phyloP scores from a whole-genome alignment of 2,329 filamentous ascomycete species.

The Cyphellophora attinorum region DNA sequence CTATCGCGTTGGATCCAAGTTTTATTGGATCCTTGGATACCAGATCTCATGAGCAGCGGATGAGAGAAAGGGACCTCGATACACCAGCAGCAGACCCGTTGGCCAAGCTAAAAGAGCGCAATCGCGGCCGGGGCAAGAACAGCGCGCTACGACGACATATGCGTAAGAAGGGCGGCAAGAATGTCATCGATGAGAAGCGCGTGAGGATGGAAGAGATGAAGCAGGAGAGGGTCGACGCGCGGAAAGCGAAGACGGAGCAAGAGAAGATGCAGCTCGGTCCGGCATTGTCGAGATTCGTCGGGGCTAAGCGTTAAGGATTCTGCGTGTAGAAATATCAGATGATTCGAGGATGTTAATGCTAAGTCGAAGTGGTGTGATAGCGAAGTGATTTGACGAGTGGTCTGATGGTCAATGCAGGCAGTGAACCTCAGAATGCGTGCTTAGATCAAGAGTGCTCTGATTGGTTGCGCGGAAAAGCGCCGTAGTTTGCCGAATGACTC shows the following conservation, averaged over 20 bases:
- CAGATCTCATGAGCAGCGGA: slow-evolving; percentile 65
- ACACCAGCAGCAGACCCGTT: slow-evolving; percentile 52
- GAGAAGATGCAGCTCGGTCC: slow-evolving; percentile 72
- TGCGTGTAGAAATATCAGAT: too few species aligned
- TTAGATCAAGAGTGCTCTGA: too few species aligned
- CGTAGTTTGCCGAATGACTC: too few species aligned
- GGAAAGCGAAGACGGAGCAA: slow-evolving; percentile 53
- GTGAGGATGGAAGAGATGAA: slow-evolving; percentile 76
- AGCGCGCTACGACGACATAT: slow-evolving; percentile 79
- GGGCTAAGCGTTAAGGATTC: slow-evolving; percentile 32
- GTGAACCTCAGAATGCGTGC: too few species aligned
- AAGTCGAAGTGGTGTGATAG: too few species aligned
- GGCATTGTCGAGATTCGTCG: slow-evolving; percentile 74
- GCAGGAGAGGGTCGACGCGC: slow-evolving; percentile 55
- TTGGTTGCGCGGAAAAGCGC: too few species aligned
- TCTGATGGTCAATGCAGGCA: too few species aligned
- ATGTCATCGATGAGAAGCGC: slow-evolving; percentile 92
- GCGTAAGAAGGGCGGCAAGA: slow-evolving; percentile 83
- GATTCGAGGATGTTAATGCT: too few species aligned
- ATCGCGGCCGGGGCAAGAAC: slow-evolving; percentile 81
- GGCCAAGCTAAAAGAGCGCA: slow-evolving; percentile 47
- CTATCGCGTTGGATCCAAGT: slow-evolving; percentile 91
- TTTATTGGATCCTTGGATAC: slow-evolving; percentile 83
- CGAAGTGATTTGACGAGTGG: too few species aligned
- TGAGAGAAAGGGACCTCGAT: slow-evolving; percentile 72